These are phyloP conservation scores for Jacaranda mimosifolia DNA, from an alignment of 257 asterid species.

Conservation along the genomic window DNA sequence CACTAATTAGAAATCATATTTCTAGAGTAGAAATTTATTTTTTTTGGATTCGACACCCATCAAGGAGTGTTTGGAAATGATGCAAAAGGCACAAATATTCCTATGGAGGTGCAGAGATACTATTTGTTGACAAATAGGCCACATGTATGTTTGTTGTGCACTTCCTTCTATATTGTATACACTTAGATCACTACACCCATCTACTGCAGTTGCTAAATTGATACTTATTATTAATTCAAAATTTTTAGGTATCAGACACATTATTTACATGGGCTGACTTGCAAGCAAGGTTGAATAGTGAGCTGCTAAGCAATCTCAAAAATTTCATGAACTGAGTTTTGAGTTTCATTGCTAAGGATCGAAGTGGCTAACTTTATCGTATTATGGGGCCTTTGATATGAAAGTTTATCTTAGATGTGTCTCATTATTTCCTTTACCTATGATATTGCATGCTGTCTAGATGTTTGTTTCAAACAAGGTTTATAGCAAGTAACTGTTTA, in stretches of 20 bases:
- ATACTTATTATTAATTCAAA: constrained; percentile 24
- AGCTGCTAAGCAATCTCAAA: constrained; percentile 87
- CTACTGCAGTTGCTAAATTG: not conserved
- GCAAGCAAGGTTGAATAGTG: constrained; percentile 89
- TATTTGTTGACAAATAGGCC: constrained; percentile 95
- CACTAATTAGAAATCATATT: too few species aligned
- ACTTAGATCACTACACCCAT: constrained; percentile 1
- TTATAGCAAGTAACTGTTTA: not conserved
- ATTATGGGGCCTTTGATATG: constrained; percentile 17
- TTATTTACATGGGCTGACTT: constrained; percentile 93
- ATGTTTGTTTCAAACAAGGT: not conserved
- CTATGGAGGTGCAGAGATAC: constrained; percentile 98
- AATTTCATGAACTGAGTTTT: constrained; percentile 90
- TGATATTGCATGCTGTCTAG: not conserved
- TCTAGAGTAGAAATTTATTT: too few species aligned
- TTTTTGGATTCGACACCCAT: too few species aligned
- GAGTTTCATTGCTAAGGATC: constrained; percentile 94
- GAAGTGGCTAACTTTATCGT: constrained; percentile 55
- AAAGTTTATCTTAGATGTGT: constrained; percentile 14
- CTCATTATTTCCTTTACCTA: constrained; percentile 11
- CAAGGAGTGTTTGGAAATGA: constrained; percentile 98
- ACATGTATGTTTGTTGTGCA: constrained; percentile 64
- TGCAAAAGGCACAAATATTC: constrained; percentile 84
- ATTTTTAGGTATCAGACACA: constrained; percentile 87
- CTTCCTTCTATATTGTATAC: constrained; percentile 12